Evolutionary conservation across 164 flowering plant species (phyloP), one percentile per base, ranked within the genome.

Genomic region (Piper betle): DNA sequence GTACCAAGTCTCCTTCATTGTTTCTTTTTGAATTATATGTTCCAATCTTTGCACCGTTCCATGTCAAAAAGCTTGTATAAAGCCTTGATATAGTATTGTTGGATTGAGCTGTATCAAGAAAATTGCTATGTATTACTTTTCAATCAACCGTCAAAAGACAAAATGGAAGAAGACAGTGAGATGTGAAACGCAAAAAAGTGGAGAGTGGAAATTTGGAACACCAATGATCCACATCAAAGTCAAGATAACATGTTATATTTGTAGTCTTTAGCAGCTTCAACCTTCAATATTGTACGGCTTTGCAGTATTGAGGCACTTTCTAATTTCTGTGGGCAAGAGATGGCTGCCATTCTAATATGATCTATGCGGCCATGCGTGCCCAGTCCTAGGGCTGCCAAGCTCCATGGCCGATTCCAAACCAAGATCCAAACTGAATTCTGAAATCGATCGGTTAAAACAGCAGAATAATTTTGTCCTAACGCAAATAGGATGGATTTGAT

Each of bases 11-110:
- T 43, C 12, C 50, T 43, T 43, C 50, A 43, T 8, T 8, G 4
- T 43, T 10, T 43, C 12, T 15, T 6, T 43, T 43, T 43, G 50
- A 43, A 43, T 8, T 15, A 43, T 6, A 8, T 10, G 50, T 43
- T 15, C 50, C 43, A 4, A 41, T 41, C 50, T 43, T 6, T 7
- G 50, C 8, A 6, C 12, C 4, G 43, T 41, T 4, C 16, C 2
- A 20, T 64, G 64, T 59, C 71, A 59, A 63, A 50, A 52, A n/a
- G 39, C 62, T 37, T 18, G 6, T 41, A 6, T 46, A 62, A 55
- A 59, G 54, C 71, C 63, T 59, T 53, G 67, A 68, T 19, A 43
- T 43, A 7, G 3, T 48, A 39, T 53, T 58, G 66, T 68, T 63
- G 66, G 59, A 37, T 63, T 63, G 46, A 58, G 66, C 63, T 68